Percentiles rank a stretch among this genome's conserved stretches.
phyloP scores from a whole-genome alignment of 768 basidiomycete genomes.

The Myochromella boudieri region DNA sequence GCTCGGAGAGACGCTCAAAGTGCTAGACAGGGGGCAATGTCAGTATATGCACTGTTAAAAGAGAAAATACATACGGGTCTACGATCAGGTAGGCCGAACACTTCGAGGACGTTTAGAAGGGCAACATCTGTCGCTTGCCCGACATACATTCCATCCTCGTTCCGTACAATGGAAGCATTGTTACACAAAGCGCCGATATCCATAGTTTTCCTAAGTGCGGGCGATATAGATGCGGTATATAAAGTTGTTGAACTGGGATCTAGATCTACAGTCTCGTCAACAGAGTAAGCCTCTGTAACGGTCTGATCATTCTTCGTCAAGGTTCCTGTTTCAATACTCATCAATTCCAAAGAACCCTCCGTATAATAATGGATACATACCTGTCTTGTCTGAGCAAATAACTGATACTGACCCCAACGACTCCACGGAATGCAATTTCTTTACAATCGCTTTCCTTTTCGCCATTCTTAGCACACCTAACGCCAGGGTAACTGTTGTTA shows the following conservation, averaged over 20 bases:
- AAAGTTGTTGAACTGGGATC: constrained; percentile 48
- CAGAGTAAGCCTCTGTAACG: constrained; percentile 82
- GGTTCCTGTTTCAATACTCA: constrained; percentile 55
- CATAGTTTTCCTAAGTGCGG: constrained; percentile 72
- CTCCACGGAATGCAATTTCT: constrained; percentile 95
- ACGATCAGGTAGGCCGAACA: constrained; percentile 68
- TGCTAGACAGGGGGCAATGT: constrained; percentile 37
- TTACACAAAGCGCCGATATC: constrained; percentile 90
- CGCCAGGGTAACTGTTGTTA: constrained; percentile 95
- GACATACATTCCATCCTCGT: constrained; percentile 70
- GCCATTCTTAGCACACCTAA: constrained; percentile 94
- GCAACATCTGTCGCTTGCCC: constrained; percentile 96
- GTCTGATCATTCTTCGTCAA: constrained; percentile 97
- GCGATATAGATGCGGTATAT: constrained; percentile 43
- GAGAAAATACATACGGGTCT: constrained; percentile 52
- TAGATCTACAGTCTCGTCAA: constrained; percentile 76
- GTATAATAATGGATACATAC: constrained; percentile 32
- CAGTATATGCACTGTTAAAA: not conserved
- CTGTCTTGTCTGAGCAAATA: constrained; percentile 97
- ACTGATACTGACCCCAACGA: constrained; percentile 94
- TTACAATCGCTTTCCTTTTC: constrained; percentile 93
- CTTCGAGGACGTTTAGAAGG: constrained; percentile 72
- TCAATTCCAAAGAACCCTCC: constrained; percentile 4
- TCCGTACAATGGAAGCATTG: constrained; percentile 65
- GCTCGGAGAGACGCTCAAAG: constrained; percentile 74